These are phyloP conservation scores for Phytophthora podocarpi DNA, from an alignment of 352 stramenopile genomes.

Conservation along the genomic window DNA sequence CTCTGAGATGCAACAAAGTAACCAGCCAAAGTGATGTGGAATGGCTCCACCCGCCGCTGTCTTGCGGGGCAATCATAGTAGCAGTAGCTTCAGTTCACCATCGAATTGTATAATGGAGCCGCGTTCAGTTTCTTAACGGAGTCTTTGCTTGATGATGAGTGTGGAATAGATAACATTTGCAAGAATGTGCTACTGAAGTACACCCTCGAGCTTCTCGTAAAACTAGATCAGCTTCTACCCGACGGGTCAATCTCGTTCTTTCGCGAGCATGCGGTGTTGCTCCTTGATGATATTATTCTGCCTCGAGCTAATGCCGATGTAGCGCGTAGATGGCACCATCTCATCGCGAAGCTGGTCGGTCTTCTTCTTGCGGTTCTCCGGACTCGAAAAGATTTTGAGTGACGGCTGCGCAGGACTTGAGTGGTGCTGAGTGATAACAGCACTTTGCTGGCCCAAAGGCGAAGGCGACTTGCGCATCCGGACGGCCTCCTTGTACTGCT, in stretches of 20 bases:
- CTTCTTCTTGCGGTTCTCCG: conserved; percentile 50
- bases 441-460: conserved; percentile 5
- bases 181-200: no score
- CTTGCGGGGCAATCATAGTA: conserved; percentile 15
- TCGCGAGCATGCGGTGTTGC: conserved; percentile 75
- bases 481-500: conserved; percentile 63
- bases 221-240: not conserved
- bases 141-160: not conserved
- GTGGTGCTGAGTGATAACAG: not conserved
- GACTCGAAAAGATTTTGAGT: conserved; percentile 77
- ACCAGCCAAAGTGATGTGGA: conserved; percentile 18
- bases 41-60: conserved; percentile 1
- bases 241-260: conserved; percentile 10
- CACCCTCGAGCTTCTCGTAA: no score
- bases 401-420: conserved; percentile 43
- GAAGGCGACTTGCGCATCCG: conserved; percentile 53
- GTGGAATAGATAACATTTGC: conserved; percentile 10
- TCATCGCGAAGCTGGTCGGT: conserved; percentile 51
- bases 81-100: conserved; percentile 26
- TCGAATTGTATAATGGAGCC: conserved; percentile 35
- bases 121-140: conserved; percentile 15
- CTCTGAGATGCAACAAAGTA: not conserved
- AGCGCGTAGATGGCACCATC: conserved; percentile 63
- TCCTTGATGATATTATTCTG: conserved; percentile 83
- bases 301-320: conserved; percentile 76